Percentiles rank a stretch among this genome's conserved stretches.
Conservation (phyloP, 2,329 filamentous ascomycete genomes). For the Stromatinia cepivora region DNA sequence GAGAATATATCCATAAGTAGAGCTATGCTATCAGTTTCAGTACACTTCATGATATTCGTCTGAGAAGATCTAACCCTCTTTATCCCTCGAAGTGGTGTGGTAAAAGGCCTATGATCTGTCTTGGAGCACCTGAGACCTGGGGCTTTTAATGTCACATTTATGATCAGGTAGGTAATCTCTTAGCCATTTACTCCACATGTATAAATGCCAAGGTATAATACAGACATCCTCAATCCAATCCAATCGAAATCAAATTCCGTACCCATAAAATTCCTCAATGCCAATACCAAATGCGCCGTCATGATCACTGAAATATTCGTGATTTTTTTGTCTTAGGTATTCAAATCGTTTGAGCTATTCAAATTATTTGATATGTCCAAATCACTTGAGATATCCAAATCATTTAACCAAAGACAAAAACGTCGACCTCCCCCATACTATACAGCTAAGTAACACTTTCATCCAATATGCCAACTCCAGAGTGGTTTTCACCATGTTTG, state of each 20-base stretch:
- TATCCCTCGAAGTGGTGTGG: neutral
- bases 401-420: neutral
- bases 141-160: neutral
- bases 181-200: neutral
- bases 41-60: neutral
- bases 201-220: slow-evolving; percentile 1
- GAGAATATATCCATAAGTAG: too few relatives aligned
- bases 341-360: too few relatives aligned
- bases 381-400: too few relatives aligned
- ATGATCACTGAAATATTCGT: neutral
- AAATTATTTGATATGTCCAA: too few relatives aligned
- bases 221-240: neutral
- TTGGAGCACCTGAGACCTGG: neutral
- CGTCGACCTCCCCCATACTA: neutral
- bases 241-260: neutral
- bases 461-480: slow-evolving; percentile 1
- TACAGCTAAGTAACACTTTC: neutral
- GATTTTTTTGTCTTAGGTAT: too few relatives aligned
- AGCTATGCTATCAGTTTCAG: neutral
- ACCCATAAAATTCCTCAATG: neutral
- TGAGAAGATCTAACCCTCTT: neutral
- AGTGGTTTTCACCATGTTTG: neutral
- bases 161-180: slow-evolving; percentile 4
- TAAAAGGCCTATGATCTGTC: neutral
- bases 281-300: neutral